phyloP scores from a whole-genome alignment of 805 yeast species.

The Blastobotrys peoriensis region DNA sequence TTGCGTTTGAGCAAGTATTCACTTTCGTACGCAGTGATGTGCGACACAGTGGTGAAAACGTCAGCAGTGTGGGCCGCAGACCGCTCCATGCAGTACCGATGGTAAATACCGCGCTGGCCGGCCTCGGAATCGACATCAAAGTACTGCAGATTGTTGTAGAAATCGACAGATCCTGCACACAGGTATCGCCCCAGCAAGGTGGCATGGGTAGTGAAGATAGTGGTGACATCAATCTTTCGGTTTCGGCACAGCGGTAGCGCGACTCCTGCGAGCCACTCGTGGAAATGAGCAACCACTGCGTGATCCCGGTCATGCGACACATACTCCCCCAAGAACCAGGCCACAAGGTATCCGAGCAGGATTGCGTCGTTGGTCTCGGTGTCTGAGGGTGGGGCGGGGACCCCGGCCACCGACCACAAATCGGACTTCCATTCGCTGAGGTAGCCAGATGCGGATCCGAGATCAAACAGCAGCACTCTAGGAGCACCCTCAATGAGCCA shows the following conservation, averaged over 20 bases:
- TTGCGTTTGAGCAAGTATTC: conserved; percentile 90
- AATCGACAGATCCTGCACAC: conserved; percentile 95
- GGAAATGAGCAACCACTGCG: conserved; percentile 91
- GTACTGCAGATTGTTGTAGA: conserved; percentile 79
- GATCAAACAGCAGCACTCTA: conserved; percentile 80
- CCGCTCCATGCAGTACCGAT: conserved; percentile 92
- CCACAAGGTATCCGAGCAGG: conserved; percentile 83
- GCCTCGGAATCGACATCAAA: conserved; percentile 98
- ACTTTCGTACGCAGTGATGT: conserved; percentile 93
- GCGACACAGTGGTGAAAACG: conserved; percentile 95
- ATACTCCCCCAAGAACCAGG: conserved; percentile 96
- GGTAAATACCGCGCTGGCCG: conserved; percentile 95
- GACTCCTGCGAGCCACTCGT: conserved; percentile 98
- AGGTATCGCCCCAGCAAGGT: conserved; percentile 89
- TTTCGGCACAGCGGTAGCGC: conserved; percentile 89
- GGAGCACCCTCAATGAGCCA: conserved; percentile 99
- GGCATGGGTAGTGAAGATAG: conserved; percentile 96
- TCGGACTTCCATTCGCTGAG: conserved; percentile 93
- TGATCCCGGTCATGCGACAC: conserved; percentile 76
- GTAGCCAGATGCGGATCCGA: conserved; percentile 60
- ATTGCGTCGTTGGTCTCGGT: conserved; percentile 88
- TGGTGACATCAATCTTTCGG: conserved; percentile 86
- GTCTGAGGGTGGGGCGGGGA: conserved; percentile 89
- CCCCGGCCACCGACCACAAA: conserved; percentile 84
- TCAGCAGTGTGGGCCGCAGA: conserved; percentile 95